These are phyloP conservation scores for Corymbia citriodora DNA, from an alignment of 441 rosid genomes.

Conservation along the genomic window DNA sequence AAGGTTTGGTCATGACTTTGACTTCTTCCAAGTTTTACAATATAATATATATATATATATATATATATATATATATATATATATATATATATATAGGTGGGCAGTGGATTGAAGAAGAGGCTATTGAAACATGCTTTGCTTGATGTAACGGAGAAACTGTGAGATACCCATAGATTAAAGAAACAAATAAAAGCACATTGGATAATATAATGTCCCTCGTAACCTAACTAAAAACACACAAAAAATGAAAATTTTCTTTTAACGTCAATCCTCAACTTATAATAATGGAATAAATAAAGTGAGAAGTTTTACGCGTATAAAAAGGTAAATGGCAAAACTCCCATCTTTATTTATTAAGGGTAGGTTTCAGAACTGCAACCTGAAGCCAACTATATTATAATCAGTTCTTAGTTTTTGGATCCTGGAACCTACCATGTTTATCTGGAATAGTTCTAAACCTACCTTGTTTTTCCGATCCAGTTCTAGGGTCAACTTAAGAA, in stretches of 20 bases:
- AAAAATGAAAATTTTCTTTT: not conserved
- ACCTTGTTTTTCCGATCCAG: too few species aligned
- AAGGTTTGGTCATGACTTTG: not conserved
- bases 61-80: too few species aligned
- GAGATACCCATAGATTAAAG: not conserved
- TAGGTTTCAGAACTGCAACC: too few species aligned
- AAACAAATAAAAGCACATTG: not conserved
- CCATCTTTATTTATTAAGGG: too few species aligned
- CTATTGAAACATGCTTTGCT: not conserved
- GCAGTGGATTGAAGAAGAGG: not conserved
- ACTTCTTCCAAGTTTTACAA: not conserved
- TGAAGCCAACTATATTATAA: too few species aligned
- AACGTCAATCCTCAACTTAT: not conserved
- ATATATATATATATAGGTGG: not conserved
- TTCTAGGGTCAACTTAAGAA: too few species aligned
- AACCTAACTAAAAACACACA: not conserved
- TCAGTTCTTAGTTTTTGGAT: too few species aligned
- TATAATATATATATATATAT: too few species aligned
- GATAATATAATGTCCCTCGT: not conserved
- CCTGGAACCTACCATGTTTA: too few species aligned
- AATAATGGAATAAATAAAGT: not conserved
- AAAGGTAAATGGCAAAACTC: not conserved
- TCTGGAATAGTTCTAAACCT: too few species aligned
- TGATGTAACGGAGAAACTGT: not conserved
- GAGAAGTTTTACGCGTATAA: not conserved